These are phyloP conservation scores for Scytalidium lignicola DNA, from an alignment of 2,329 filamentous ascomycete genomes.

Conservation along the genomic window DNA sequence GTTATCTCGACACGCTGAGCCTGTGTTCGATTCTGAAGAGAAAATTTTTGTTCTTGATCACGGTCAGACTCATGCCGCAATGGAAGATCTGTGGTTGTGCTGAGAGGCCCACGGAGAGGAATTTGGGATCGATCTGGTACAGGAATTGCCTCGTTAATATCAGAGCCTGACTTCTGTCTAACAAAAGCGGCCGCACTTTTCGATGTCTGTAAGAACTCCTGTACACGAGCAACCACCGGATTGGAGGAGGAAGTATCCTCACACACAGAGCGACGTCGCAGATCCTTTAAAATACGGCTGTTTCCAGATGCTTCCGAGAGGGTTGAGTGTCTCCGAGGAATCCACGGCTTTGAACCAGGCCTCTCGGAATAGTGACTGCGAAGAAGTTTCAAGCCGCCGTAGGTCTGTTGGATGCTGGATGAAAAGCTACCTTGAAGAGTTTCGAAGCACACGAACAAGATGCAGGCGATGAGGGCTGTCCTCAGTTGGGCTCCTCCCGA, in stretches of 20 bases:
- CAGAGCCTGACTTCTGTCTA: too few species aligned
- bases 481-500: constrained; percentile 38
- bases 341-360: constrained; percentile 12
- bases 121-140: too few species aligned
- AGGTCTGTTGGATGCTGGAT: constrained; percentile 56
- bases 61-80: neutral
- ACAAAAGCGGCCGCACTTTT: neutral
- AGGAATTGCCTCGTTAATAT: too few species aligned
- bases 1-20: too few species aligned
- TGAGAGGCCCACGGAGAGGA: neutral
- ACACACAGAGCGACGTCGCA: neutral
- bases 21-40: too few species aligned
- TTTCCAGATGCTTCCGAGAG: neutral
- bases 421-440: constrained; percentile 42
- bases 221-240: neutral
- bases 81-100: neutral
- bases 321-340: neutral
- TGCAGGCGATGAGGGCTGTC: constrained; percentile 24
- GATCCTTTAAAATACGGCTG: neutral
- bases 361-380: constrained; percentile 32
- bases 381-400: constrained; percentile 50
- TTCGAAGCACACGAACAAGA: constrained; percentile 27
- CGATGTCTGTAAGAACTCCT: neutral
- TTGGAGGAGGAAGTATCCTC: neutral
- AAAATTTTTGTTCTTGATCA: too few species aligned